phyloP scores from a whole-genome alignment of 2,329 filamentous ascomycete genomes.

The Cryphonectria radicalis region DNA sequence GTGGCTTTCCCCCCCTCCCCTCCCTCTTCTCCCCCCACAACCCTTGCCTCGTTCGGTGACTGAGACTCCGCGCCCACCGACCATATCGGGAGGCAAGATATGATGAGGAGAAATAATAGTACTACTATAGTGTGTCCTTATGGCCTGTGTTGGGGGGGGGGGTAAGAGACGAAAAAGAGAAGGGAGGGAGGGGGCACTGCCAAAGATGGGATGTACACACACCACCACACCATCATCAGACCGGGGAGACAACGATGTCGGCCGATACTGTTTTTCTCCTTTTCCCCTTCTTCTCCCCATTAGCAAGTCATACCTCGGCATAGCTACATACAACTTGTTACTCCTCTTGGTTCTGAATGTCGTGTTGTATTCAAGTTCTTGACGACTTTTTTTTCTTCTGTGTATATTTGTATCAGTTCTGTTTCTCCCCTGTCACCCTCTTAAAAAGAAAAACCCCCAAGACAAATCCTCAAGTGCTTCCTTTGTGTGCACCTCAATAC shows the following conservation, averaged over 20 bases:
- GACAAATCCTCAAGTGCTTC: not conserved
- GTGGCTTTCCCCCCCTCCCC: not conserved
- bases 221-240: not conserved
- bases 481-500: not conserved
- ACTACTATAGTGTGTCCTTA: not conserved
- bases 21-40: not conserved
- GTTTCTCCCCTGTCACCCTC: not conserved
- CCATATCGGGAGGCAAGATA: not conserved
- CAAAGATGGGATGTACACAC: not conserved
- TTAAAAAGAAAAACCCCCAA: no score
- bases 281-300: no score
- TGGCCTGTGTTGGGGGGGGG: not conserved
- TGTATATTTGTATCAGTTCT: not conserved
- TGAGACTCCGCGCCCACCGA: not conserved
- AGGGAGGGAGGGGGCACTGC: not conserved
- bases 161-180: not conserved
- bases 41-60: not conserved
- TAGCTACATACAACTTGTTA: not conserved
- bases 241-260: slow-evolving; percentile 13
- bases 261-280: not conserved
- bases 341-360: not conserved
- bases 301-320: not conserved
- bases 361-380: not conserved
- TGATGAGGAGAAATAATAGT: not conserved
- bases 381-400: no score